A percentile compares a stretch with the other conserved stretches of the same genome.
phyloP scores from a whole-genome alignment of 257 asterid species.

The Hygrophila difformis region DNA sequence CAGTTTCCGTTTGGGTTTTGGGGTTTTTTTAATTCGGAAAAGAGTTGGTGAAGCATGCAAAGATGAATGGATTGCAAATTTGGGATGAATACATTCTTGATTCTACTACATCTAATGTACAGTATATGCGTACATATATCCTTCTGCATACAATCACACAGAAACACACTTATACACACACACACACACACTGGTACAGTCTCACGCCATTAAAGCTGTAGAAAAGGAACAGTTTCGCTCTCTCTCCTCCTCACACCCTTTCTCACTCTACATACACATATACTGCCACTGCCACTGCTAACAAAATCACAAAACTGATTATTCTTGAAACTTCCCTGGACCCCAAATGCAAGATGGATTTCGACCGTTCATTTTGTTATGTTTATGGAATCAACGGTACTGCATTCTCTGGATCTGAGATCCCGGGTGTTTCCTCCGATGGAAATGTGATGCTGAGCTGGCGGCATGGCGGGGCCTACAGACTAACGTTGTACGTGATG shows the following conservation, averaged over 20 bases:
- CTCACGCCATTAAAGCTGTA: slow-evolving; percentile 89
- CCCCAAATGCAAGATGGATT: too few relatives aligned
- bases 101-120: slow-evolving; percentile 9
- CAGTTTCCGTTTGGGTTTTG: slow-evolving; percentile 38
- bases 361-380: too few relatives aligned
- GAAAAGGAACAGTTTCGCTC: slow-evolving; percentile 60
- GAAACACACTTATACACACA: slow-evolving; percentile 11
- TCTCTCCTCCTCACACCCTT: slow-evolving; percentile 27
- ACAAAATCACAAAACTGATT: too few relatives aligned
- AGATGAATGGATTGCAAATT: slow-evolving; percentile 36
- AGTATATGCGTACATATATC: slow-evolving; percentile 23
- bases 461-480: slow-evolving; percentile 24
- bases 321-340: too few relatives aligned
- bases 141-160: not conserved
- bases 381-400: too few relatives aligned
- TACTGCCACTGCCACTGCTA: not conserved
- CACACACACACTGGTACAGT: slow-evolving; percentile 43
- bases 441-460: slow-evolving; percentile 15
- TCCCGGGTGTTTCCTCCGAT: too few relatives aligned
- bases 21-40: slow-evolving; percentile 30
- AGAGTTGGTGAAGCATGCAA: slow-evolving; percentile 84
- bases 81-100: slow-evolving; percentile 13
- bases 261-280: slow-evolving; percentile 2
- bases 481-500: slow-evolving; percentile 23
- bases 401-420: too few relatives aligned